Base-by-base conservation (phyloP, 1,284 basidiomycete genomes). In the Polyporus tsugae region DNA sequence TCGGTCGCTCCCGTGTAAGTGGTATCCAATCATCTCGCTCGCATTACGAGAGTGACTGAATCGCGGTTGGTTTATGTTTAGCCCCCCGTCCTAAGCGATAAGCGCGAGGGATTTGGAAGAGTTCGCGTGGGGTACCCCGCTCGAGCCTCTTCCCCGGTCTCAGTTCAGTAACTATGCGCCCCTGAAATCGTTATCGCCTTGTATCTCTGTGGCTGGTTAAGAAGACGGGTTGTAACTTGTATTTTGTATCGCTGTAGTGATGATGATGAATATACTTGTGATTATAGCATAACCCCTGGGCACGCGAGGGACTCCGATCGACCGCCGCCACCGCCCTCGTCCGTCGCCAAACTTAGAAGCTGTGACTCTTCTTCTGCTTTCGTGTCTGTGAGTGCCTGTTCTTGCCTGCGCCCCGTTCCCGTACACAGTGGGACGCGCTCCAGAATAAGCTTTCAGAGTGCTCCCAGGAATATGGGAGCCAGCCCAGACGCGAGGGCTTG, bases 1-100 rank as follows among this genome's bases (percentile, higher is more conserved):
- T 70, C 74, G 36, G 74, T 73, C 49, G 69, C 72, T 19, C 71
- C 72, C 39, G 71, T 75, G 72, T 72, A 69, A 68, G 72, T 67
- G 29, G 42, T 36, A 17, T n/a, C 58, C 64, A 60, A 25, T 59
- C 33, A 33, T 46, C 33, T 39, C 25, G 15, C 25, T 25, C 35
- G 49, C 46, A 2, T 62, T 52, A 53, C 22, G 13, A 58, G 35
- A 38, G n/a, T 6, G 10, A 3, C 46, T 62, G 35, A 62, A 22
- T 25, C 15, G 29, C 52, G 33, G 52, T n/a, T 25, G 22, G 2
- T 49, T 49, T 49, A 49, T 49, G 29, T 29, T 29, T 29, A 62
- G 61, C 36, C 49, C 61, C 46, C 61, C 61, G 9, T 62, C 46
- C 61, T 62, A 53, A 62, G 36, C 39, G 19, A 19, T 36, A 33